Conservation (phyloP, 2,329 filamentous ascomycete genomes). For the Monosporascus sp. region DNA sequence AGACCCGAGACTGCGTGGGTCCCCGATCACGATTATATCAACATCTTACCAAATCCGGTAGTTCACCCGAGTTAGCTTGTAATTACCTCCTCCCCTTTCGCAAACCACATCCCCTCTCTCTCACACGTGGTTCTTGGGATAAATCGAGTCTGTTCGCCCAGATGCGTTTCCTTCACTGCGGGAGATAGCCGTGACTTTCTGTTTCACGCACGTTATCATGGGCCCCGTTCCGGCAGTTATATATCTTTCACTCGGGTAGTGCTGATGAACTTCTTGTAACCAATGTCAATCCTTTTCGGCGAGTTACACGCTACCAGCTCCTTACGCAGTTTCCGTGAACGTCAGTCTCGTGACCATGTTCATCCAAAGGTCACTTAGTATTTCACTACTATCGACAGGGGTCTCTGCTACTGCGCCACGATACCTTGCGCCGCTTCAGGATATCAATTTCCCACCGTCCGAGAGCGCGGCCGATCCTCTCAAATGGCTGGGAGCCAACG, state of each 20-base stretch:
- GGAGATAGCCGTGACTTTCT: background rate
- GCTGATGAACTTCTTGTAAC: no score
- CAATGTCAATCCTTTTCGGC: background rate
- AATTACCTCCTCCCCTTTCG: background rate
- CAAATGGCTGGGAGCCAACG: slow-evolving; percentile 46
- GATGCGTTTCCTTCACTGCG: background rate
- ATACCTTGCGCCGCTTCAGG: slow-evolving; percentile 24
- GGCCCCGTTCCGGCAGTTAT: no score
- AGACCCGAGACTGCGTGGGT: no score
- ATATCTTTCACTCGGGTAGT: no score
- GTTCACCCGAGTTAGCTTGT: no score
- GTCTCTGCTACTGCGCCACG: slow-evolving; percentile 8
- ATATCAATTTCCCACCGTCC: slow-evolving; percentile 26
- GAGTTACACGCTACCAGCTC: no score
- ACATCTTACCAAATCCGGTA: no score
- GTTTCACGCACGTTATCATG: no score
- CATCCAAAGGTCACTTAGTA: slow-evolving; percentile 3
- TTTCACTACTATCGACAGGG: slow-evolving; percentile 6
- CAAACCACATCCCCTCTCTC: slow-evolving; percentile 10
- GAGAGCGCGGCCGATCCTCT: slow-evolving; percentile 36
- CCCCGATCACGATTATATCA: no score
- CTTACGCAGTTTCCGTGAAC: no score
- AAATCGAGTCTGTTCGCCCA: background rate
- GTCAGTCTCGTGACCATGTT: slow-evolving; percentile 6
- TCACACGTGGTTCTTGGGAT: slow-evolving; percentile 8